A percentile compares a stretch with the other conserved stretches of the same genome.
phyloP scores from a whole-genome alignment of 352 stramenopile species.

The Elongisporangium senticosum region DNA sequence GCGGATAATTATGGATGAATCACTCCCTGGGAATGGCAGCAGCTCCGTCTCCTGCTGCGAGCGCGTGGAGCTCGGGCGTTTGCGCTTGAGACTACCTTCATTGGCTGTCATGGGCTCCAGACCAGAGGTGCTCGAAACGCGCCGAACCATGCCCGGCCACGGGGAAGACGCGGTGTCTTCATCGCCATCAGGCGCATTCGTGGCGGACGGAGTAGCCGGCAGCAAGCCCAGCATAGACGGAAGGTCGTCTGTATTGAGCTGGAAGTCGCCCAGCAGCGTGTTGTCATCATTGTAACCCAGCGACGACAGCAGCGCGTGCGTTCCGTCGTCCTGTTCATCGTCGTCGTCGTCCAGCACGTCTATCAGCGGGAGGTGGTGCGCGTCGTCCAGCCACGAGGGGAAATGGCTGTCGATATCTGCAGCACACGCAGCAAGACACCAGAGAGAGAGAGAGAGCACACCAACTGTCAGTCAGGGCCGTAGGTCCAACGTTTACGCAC shows the following conservation, averaged over 20 bases:
- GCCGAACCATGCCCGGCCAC: neutral
- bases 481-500: too few species aligned
- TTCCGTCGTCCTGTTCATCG: neutral
- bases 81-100: neutral
- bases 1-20: neutral
- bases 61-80: neutral
- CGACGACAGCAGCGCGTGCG: neutral
- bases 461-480: neutral
- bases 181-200: neutral
- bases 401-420: neutral
- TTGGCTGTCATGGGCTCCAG: neutral
- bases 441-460: neutral
- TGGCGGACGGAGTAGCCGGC: neutral
- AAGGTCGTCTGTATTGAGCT: neutral
- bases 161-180: neutral
- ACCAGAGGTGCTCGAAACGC: neutral
- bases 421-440: neutral
- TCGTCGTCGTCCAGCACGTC: neutral
- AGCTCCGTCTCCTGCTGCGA: neutral
- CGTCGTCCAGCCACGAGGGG: neutral
- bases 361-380: neutral
- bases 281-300: neutral
- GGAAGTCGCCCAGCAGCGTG: neutral
- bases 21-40: neutral
- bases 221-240: neutral